Conservation (phyloP, 257 asterid species). For the Forsythia suspensa region DNA sequence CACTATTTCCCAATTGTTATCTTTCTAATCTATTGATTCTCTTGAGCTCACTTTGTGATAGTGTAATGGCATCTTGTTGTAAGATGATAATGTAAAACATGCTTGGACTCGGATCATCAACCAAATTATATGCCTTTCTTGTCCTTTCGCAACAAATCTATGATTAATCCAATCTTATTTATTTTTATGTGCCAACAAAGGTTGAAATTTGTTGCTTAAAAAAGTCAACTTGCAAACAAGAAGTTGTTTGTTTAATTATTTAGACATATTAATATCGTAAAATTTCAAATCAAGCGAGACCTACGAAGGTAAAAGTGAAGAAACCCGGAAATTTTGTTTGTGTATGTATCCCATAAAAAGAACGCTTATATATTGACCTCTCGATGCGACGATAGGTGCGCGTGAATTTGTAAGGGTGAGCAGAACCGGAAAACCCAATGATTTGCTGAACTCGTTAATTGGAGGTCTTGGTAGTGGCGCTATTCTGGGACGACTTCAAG, state of each 20-base stretch:
- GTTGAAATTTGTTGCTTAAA: not conserved
- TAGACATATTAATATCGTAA: not conserved
- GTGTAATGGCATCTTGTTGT: not conserved
- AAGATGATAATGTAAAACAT: not conserved
- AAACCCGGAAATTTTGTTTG: not conserved
- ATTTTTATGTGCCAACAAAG: not conserved
- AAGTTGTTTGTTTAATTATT: not conserved
- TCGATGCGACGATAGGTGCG: slow-evolving; percentile 71
- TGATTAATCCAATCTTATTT: not conserved
- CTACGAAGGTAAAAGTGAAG: not conserved
- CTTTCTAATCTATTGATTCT: not conserved
- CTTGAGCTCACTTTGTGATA: not conserved
- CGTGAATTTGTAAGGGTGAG: slow-evolving; percentile 82
- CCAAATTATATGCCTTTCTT: not conserved
- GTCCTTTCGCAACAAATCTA: slow-evolving; percentile 1
- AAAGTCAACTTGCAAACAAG: not conserved
- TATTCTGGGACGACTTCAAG: slow-evolving; percentile 94
- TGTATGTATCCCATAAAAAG: not conserved
- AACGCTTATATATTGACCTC: slow-evolving; percentile 15
- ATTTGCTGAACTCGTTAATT: slow-evolving; percentile 72
- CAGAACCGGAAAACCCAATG: slow-evolving; percentile 86
- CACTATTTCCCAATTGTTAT: not conserved
- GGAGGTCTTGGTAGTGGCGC: slow-evolving; percentile 95
- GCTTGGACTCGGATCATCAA: not conserved
- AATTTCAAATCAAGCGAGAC: not conserved